Conservation (phyloP, 345 rosid species). For the Syzygium jambos region DNA sequence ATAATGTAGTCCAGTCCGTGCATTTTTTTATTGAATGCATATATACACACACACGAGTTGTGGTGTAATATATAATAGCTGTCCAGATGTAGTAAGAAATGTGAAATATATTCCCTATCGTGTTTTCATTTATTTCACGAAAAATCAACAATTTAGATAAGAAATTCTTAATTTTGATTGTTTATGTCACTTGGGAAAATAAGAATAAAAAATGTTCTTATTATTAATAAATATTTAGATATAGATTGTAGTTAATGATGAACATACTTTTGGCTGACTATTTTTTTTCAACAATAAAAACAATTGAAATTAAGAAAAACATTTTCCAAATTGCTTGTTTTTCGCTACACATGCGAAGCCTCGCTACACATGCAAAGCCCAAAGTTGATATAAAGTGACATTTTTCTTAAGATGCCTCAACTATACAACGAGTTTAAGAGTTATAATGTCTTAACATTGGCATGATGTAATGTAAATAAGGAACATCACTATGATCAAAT, state of each 20-base stretch:
- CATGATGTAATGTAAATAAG: not conserved
- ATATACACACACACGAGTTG: too few species aligned
- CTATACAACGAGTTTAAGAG: not conserved
- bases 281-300: not conserved
- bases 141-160: too few species aligned
- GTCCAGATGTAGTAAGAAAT: too few species aligned
- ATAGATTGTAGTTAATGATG: not conserved
- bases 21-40: too few species aligned
- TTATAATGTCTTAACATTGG: not conserved
- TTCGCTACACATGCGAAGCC: fast-evolving
- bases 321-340: not conserved
- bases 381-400: not conserved
- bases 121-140: not conserved
- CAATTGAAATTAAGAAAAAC: not conserved
- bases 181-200: not conserved
- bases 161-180: too few species aligned
- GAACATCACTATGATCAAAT: not conserved
- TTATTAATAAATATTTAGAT: not conserved
- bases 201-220: not conserved
- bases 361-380: fast-evolving
- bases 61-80: too few species aligned
- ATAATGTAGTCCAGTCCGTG: too few species aligned
- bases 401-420: not conserved
- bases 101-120: too few species aligned
- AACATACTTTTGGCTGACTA: not conserved